Base-by-base conservation (phyloP, 768 basidiomycete genomes). In the Dioszegia aurantiaca region DNA sequence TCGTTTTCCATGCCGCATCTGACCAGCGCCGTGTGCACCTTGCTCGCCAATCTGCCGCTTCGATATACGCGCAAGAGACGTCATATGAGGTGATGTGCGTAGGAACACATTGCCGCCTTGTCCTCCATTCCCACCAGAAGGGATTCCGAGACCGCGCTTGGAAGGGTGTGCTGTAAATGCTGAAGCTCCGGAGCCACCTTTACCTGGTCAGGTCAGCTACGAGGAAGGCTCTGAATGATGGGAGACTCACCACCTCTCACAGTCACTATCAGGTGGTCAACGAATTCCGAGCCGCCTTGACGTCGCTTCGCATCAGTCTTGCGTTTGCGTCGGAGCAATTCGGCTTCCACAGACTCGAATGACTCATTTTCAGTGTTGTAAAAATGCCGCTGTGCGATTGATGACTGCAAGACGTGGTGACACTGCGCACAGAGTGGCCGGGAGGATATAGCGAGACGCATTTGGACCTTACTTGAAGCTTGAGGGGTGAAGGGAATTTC, bases 81-180 rank as follows among this genome's bases (percentile, higher is more conserved):
- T 88, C 19, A 97, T 79, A 33, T 84, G 81, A 0, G 87, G 81
- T 0, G 87, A 86, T 0, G 94, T 89, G 31, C 85, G 77, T 65
- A 98, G 82, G 72, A 90, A 90, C 30, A 98, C 85, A 67, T 87
- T 85, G 3, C 89, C 91, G 26, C 93, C 94, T 44, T 82, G 82
- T 2, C 92, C 94, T 16, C 94, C 94, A 59, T 88, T 88, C 0
- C 93, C 94, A 0, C 94, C 94, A 10, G 91, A 93, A 0, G 94
- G 91, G 0, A 92, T 90, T 0, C 90, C 90, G 60, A 84, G 83
- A 56, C 84, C 84, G 77, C 83, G 90, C 71, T 90, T 89, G 78
- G 94, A 90, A 57, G 90, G 85, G 69, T 53, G 51, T 10, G 51
- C 51, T 26, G 92, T 87, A 68, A 97, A 95, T 4, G 94, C 92